Conservation (phyloP, 352 stramenopile species). For the Phytophthora pluvialis region DNA sequence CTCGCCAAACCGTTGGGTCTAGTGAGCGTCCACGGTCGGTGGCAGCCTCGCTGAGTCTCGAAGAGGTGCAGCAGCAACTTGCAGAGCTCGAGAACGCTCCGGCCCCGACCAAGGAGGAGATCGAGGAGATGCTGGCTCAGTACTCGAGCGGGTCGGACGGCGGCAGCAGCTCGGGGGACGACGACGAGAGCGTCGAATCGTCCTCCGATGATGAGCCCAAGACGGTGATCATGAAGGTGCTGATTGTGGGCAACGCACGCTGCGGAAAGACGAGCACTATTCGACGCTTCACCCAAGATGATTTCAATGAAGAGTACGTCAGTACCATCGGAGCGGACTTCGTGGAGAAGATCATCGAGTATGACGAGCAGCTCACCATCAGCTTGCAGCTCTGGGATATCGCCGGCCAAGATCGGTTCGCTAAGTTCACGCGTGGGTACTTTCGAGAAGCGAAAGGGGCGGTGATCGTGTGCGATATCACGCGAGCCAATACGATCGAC, state of each 20-base stretch:
- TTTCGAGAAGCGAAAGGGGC: conserved; percentile 84
- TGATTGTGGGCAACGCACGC: conserved; percentile 88
- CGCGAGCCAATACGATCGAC: conserved; percentile 85
- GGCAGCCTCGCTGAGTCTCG: conserved; percentile 39
- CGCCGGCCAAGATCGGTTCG: conserved; percentile 87
- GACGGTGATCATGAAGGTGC: conserved; percentile 82
- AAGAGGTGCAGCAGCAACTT: conserved; percentile 58
- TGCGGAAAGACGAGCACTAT: conserved; percentile 91
- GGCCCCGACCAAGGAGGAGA: conserved; percentile 60
- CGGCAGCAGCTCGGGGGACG: conserved; percentile 7
- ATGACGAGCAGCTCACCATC: conserved; percentile 60
- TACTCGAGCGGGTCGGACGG: conserved; percentile 43
- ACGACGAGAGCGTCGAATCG: conserved; percentile 14
- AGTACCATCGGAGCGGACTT: conserved; percentile 91
- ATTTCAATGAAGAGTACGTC: conserved; percentile 85
- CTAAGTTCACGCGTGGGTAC: conserved; percentile 88
- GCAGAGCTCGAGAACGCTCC: conserved; percentile 50
- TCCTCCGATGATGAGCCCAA: conserved; percentile 36
- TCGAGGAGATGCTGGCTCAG: conserved; percentile 64
- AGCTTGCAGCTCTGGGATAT: conserved; percentile 91
- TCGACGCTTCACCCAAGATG: conserved; percentile 66
- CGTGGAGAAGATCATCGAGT: conserved; percentile 79
- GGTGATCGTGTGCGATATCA: conserved; percentile 91
- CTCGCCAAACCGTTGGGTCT: background rate
- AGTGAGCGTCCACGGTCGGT: conserved; percentile 13